Conservation (phyloP, 257 asterid species). For the Mitragyna speciosa region DNA sequence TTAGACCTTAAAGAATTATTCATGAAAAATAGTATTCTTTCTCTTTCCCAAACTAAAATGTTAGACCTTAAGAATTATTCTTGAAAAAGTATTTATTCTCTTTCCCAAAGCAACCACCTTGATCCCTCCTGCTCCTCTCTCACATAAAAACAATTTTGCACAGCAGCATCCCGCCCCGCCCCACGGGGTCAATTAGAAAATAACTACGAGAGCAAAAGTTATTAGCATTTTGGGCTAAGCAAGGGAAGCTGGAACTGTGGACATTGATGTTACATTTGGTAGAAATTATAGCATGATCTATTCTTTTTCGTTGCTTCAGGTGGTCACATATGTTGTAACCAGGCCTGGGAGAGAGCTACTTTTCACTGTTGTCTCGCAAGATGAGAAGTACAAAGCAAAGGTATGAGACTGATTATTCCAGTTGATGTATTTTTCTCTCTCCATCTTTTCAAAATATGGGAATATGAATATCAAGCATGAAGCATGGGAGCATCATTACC, state of each 20-base stretch:
- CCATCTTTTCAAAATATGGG: background rate
- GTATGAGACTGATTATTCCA: slow-evolving; percentile 29
- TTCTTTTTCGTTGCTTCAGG: slow-evolving; percentile 44
- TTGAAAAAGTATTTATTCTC: background rate
- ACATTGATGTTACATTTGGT: background rate
- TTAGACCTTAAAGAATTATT: slow-evolving; percentile 1
- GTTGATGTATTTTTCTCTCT: background rate
- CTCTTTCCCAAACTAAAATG: too few relatives aligned
- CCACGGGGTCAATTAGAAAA: too few relatives aligned
- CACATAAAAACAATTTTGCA: background rate
- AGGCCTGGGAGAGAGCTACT: slow-evolving; percentile 97
- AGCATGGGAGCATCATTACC: background rate
- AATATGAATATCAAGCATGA: background rate
- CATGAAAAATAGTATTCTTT: background rate
- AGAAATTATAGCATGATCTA: slow-evolving; percentile 2
- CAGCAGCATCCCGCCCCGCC: too few relatives aligned
- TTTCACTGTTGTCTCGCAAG: slow-evolving; percentile 87
- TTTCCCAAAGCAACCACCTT: background rate
- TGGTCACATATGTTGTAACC: slow-evolving; percentile 77
- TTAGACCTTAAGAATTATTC: background rate
- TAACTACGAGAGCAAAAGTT: too few relatives aligned
- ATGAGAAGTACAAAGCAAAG: slow-evolving; percentile 99
- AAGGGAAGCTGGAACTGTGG: background rate
- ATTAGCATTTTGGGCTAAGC: background rate
- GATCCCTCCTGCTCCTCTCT: background rate